These are phyloP conservation scores for Aspergillus quadricinctus DNA, from an alignment of 2,329 filamentous ascomycete species.

Conservation along the genomic window DNA sequence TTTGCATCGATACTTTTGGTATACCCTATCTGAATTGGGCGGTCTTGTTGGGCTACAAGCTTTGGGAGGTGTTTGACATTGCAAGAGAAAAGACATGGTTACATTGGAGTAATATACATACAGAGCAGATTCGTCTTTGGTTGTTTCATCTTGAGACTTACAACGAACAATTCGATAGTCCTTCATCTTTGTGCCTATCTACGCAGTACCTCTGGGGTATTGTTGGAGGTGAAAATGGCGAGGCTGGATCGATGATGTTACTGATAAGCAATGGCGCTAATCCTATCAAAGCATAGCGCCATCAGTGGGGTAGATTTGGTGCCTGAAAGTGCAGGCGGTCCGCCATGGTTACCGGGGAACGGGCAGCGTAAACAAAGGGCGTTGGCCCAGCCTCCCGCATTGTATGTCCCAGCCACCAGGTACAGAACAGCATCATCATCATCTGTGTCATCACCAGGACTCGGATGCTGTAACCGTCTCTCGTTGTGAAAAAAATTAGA, in stretches of 20 bases:
- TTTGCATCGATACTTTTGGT: neutral
- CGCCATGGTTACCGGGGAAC: constrained; percentile 32
- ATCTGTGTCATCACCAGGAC: neutral
- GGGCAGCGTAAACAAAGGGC: constrained; percentile 36
- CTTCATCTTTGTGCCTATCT: constrained; percentile 1
- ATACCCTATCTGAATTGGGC: neutral
- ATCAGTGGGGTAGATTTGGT: constrained; percentile 1
- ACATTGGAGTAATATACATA: neutral
- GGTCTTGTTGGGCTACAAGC: neutral
- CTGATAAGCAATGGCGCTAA: constrained; percentile 14
- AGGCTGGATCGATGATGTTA: constrained; percentile 16
- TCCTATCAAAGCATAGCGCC: constrained; percentile 6
- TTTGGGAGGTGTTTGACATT: neutral
- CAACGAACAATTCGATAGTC: neutral
- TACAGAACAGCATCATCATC: neutral
- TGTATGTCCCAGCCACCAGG: constrained; percentile 4
- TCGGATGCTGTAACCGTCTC: constrained; percentile 1
- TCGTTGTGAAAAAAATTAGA: constrained; percentile 4
- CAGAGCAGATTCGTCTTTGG: neutral
- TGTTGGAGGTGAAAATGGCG: constrained; percentile 4
- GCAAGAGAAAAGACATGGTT: neutral
- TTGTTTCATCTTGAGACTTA: neutral
- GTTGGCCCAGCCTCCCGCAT: constrained; percentile 41
- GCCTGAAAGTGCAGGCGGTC: constrained; percentile 26
- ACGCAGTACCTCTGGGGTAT: neutral